Percentiles rank a stretch among this genome's conserved stretches.
phyloP scores from a whole-genome alignment of 1,139 yeast genomes.

The Pichia sp. region DNA sequence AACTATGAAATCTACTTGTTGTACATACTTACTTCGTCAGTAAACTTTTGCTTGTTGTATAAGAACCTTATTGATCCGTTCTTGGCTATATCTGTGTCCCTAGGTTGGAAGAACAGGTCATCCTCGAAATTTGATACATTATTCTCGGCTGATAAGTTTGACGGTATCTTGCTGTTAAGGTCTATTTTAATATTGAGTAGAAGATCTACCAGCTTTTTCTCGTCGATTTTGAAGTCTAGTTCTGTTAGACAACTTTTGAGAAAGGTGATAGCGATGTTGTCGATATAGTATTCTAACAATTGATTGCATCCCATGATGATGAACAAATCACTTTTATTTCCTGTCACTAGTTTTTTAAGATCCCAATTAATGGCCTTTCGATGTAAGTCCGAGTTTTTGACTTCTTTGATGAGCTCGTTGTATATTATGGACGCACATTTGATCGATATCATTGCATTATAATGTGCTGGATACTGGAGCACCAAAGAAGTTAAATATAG shows the following conservation, averaged over 20 bases:
- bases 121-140: conserved; percentile 8
- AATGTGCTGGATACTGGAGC: conserved; percentile 73
- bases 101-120: conserved; percentile 27
- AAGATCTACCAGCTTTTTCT: conserved; percentile 21
- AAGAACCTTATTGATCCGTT: conserved; percentile 31
- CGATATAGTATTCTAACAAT: conserved; percentile 30
- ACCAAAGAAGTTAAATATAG: conserved; percentile 67
- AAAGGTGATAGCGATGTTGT: conserved; percentile 26
- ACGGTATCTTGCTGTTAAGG: conserved; percentile 11
- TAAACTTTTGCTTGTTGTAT: conserved; percentile 27
- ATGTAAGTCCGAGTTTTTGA: neutral
- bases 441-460: conserved; percentile 68
- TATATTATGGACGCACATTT: conserved; percentile 44
- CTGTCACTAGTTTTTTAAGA: neutral
- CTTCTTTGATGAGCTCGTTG: conserved; percentile 23
- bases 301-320: conserved; percentile 34
- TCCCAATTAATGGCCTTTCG: neutral
- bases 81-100: conserved; percentile 30
- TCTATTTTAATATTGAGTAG: conserved; percentile 29
- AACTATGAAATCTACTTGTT: neutral
- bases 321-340: conserved; percentile 2
- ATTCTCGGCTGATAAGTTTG: neutral
- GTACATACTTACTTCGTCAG: conserved; percentile 23
- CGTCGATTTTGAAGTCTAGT: conserved; percentile 18
- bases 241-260: conserved; percentile 21